Base-by-base conservation (phyloP, 257 asterid species). In the Penstemon eatonii region DNA sequence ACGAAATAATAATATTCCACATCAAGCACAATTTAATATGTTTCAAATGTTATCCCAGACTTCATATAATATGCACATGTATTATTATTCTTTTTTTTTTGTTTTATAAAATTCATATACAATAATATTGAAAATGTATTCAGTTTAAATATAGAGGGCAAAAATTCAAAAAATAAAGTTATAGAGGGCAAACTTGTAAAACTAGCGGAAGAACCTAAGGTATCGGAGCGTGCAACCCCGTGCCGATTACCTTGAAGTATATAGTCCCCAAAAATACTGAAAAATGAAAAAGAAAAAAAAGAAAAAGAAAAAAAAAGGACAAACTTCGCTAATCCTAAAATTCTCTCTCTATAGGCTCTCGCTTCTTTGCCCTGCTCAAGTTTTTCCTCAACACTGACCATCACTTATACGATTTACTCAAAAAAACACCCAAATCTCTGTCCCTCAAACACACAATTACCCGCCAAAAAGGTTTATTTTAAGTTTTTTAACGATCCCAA, bases 381-480 rank as follows among this genome's bases (percentile, higher is more conserved):
- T 52, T 69, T 68, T 70, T 75, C 57, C 9, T 44, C 49, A 6
- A 65, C 66, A 33, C 56, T 13, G 51, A 25, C 79, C 57, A 74
- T 52, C 71, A 46, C 78, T 51, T 5, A 56, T 54, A 44, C 76
- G 70, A 78, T 69, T 74, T 74, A 67, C 78, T 72, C 76, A 55
- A 69, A 63, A 66, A 46, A 25, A 25, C 33, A 25, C 81, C 69
- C 76, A 55, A 42, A 80, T 75, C 65, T 65, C 69, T 61, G 60
- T 39, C 63, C 76, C 69, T 78, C 33, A 25, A 25, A 25, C 33
- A 25, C 33, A 65, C 83, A 78, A 80, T 85, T 80, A 82, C 89
- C 86, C 92, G 89, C 94, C 90, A 81, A 89, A 81, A 88, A 82
- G 91, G 85, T 83, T 15, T 56, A 13, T 72, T 78, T 78, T 73